These are phyloP conservation scores for Podosphaera xanthii DNA, from an alignment of 2,329 filamentous ascomycete species.

Conservation along the genomic window DNA sequence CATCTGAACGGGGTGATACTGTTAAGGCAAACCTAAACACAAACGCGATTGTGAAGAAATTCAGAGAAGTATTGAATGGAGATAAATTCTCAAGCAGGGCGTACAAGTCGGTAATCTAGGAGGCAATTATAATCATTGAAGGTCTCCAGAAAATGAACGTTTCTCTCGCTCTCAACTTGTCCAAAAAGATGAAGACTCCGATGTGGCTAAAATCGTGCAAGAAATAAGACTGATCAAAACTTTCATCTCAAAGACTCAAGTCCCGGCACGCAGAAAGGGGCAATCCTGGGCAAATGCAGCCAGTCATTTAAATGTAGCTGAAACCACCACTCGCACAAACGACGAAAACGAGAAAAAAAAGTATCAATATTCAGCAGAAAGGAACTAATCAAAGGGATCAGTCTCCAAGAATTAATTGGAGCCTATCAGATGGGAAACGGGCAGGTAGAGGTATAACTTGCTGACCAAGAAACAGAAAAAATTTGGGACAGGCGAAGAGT, in stretches of 20 bases:
- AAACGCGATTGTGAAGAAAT: not conserved
- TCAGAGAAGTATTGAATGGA: not conserved
- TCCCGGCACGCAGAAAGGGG: not conserved
- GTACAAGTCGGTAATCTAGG: not conserved
- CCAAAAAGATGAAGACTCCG: not conserved
- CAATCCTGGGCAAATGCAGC: not conserved
- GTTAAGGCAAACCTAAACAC: not conserved
- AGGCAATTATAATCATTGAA: not conserved
- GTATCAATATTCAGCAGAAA: too few relatives aligned
- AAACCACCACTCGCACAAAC: too few relatives aligned
- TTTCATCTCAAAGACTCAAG: not conserved
- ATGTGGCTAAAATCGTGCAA: not conserved
- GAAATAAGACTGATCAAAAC: not conserved
- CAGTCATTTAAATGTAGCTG: not conserved
- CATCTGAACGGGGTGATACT: too few relatives aligned
- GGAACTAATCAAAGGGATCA: too few relatives aligned
- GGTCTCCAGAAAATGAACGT: not conserved
- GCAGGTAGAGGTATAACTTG: too few relatives aligned
- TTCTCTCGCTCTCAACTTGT: not conserved
- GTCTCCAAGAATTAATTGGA: too few relatives aligned
- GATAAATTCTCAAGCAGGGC: not conserved
- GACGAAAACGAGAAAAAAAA: too few relatives aligned
- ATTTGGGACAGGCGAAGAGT: too few relatives aligned
- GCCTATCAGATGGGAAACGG: too few relatives aligned
- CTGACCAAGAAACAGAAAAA: too few relatives aligned